Evolutionary conservation across 345 rosid species (phyloP), one percentile per base, ranked within the genome.

Genomic region (Hevea brasiliensis): DNA sequence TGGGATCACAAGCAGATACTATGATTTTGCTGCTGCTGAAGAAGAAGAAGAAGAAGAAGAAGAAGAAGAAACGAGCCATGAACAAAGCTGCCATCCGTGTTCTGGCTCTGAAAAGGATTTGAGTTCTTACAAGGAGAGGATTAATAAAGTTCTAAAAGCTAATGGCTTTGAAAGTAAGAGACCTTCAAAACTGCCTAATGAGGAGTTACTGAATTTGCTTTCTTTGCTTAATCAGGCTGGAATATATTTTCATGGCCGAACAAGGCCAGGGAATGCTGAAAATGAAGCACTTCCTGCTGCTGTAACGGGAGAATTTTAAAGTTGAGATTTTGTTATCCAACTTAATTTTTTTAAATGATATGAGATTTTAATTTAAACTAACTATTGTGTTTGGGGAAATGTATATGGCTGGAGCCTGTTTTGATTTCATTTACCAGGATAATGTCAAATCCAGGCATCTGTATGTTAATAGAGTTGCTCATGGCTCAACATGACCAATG

Each of bases 101-200:
- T 59, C 76, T 53, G 44, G 73, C 62, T 79, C 75, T 7, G 90
- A 84, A 65, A 58, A 48, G 72, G 92, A 83, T 61, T 78, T 74
- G 67, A 81, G 77, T 59, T 70, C 71, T 70, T 84, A 88, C 77
- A 90, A 87, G 83, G 90, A 87, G 73, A 89, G 77, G 80, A 64
- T 90, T 8, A 66, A 81, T 35, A 81, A 80, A 60, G 65, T 89
- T n/a, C 74, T 91, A 64, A 84, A 68, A 59, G 75, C 85, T 32
- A 65, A 80, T 40, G 87, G 87, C 42, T 91, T 85, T 42, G 87
- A 83, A 78, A 87, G 89, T n/a, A 91, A 89, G 85, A 91, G 98
- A 79, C 91, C 98, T 62, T 85, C 89, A 0, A 92, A 91, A 84
- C 81, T 92, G 69, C 84, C 84, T 53, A 89, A 86, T 53, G 85